phyloP scores from a whole-genome alignment of 208 protist species.

The Trypanosomatidae sp. region DNA sequence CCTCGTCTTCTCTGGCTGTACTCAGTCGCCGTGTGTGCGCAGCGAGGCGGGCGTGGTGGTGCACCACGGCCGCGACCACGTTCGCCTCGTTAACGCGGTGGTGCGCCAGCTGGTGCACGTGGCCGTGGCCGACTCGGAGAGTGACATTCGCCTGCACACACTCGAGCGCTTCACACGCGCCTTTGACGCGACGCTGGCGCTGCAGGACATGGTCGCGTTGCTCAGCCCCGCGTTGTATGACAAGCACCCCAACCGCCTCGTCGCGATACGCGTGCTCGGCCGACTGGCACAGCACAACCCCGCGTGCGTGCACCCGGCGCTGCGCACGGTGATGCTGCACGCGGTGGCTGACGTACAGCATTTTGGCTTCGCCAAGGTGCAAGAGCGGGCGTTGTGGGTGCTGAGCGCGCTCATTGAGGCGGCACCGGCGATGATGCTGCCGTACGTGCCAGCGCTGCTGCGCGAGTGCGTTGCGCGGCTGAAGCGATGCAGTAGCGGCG shows the following conservation, averaged over 20 bases:
- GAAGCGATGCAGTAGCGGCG: too few relatives aligned
- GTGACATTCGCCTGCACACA: slow-evolving; percentile 80
- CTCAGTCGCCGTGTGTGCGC: slow-evolving; percentile 45
- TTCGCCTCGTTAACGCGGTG: slow-evolving; percentile 57
- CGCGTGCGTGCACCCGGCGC: slow-evolving; percentile 60
- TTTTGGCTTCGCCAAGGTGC: slow-evolving; percentile 65
- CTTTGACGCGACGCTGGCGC: slow-evolving; percentile 67
- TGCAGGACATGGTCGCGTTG: slow-evolving; percentile 50
- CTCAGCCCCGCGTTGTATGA: slow-evolving; percentile 77
- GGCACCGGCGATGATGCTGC: slow-evolving; percentile 52
- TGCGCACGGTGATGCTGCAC: slow-evolving; percentile 76
- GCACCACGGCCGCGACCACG: slow-evolving; percentile 75
- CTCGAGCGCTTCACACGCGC: slow-evolving; percentile 53
- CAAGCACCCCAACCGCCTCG: slow-evolving; percentile 76
- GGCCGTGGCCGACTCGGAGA: slow-evolving; percentile 80
- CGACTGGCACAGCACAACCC: slow-evolving; percentile 70
- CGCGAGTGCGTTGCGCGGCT: slow-evolving; percentile 49
- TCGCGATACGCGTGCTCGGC: slow-evolving; percentile 65
- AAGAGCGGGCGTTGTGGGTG: slow-evolving; percentile 57
- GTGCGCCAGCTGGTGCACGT: slow-evolving; percentile 64
- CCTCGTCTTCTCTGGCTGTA: slow-evolving; percentile 73
- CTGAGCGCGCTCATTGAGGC: slow-evolving; percentile 73
- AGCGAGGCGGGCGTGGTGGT: slow-evolving; percentile 57
- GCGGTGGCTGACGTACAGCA: slow-evolving; percentile 72
- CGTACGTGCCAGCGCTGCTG: slow-evolving; percentile 75